phyloP scores from a whole-genome alignment of 305 asterid species.

The Fraxinus greggii region DNA sequence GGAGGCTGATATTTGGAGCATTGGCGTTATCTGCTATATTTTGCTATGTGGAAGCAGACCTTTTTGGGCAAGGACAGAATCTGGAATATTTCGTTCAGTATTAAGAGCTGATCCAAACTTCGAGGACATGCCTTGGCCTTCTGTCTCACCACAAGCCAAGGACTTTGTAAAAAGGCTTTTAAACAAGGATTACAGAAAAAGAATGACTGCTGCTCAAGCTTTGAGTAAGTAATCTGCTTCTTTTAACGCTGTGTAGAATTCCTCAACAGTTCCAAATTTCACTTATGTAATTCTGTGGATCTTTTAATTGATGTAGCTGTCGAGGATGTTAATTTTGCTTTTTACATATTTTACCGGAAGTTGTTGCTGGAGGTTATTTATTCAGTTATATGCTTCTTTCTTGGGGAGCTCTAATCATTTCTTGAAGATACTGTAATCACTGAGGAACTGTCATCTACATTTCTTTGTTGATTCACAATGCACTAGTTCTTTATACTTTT shows the following conservation, averaged over 20 bases:
- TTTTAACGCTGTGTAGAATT: background rate
- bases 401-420: background rate
- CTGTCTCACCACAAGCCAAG: constrained; percentile 71
- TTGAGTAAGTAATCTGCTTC: constrained; percentile 56
- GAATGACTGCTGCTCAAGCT: constrained; percentile 98
- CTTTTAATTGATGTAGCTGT: background rate
- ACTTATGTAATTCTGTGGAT: background rate
- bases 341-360: background rate
- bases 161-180: constrained; percentile 84
- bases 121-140: constrained; percentile 91
- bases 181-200: constrained; percentile 86
- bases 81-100: constrained; percentile 90
- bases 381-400: background rate
- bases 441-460: background rate
- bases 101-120: constrained; percentile 90
- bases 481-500: background rate
- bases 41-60: constrained; percentile 96
- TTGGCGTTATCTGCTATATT: constrained; percentile 84
- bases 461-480: background rate
- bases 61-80: constrained; percentile 93
- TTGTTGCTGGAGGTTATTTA: background rate
- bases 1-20: constrained; percentile 96
- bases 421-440: background rate
- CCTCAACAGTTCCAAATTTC: background rate
- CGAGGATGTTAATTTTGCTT: background rate